Percentiles rank a stretch among this genome's conserved stretches.
Evolutionary conservation across 495 filamentous ascomycete genomes (phyloP).

Genomic region (Apodospora peruviana): DNA sequence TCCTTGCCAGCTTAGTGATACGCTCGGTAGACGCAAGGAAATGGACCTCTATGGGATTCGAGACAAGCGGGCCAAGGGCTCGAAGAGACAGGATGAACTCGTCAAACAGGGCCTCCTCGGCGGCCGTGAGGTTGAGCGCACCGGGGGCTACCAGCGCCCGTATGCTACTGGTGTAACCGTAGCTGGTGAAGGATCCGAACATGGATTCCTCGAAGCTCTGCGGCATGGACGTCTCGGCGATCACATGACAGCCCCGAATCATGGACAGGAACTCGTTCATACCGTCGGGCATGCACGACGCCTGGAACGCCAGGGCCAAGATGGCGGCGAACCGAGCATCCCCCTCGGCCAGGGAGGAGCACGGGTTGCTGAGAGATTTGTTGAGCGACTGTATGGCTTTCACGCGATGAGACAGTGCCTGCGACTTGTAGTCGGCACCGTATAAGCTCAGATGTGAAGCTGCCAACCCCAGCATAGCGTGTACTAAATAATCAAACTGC

Average conservation of each 20-base stretch:
- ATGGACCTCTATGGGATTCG: constrained; percentile 16
- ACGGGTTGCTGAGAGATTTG: constrained; percentile 26
- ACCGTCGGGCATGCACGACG: constrained; percentile 48
- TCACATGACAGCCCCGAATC: constrained; percentile 44
- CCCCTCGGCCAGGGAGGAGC: constrained; percentile 27
- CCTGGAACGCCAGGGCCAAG: constrained; percentile 49
- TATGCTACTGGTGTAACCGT: constrained; percentile 20
- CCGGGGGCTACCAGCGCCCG: constrained; percentile 4
- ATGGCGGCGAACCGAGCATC: constrained; percentile 46
- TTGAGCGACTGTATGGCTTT: constrained; percentile 43
- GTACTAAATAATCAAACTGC: constrained; percentile 38
- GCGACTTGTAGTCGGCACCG: constrained; percentile 15
- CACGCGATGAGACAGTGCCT: constrained; percentile 42
- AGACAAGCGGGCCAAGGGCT: constrained; percentile 19
- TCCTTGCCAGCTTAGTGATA: constrained; percentile 10
- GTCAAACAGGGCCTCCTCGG: constrained; percentile 16
- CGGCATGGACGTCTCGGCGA: constrained; percentile 31
- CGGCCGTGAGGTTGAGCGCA: not conserved
- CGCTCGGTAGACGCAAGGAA: constrained; percentile 22
- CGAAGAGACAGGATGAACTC: constrained; percentile 25
- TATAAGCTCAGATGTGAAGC: constrained; percentile 40
- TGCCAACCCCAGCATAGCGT: constrained; percentile 47
- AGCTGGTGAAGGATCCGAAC: constrained; percentile 27
- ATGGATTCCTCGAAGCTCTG: constrained; percentile 30
- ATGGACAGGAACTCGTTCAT: constrained; percentile 51